Base-by-base conservation (phyloP, 495 filamentous ascomycete species). In the Tuber umbilicatum region DNA sequence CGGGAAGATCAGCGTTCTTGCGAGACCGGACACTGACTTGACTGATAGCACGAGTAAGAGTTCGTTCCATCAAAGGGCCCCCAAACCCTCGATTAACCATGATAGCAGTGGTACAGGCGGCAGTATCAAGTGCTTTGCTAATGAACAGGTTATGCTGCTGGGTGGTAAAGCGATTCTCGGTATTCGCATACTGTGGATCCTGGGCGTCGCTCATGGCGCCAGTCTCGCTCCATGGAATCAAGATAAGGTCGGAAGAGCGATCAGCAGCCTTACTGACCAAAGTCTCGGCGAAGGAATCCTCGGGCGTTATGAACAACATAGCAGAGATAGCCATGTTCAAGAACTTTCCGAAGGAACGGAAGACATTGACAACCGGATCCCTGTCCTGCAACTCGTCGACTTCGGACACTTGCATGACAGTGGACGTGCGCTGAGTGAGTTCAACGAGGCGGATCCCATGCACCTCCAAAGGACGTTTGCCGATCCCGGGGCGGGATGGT, bases 361-460 rank as follows among this genome's bases (percentile, higher is more conserved):
- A 97, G 16, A 92, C 92, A 81, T 97, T 97, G 40, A 97, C 89
- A 0, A 97, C 92, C 7, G 95, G 93, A 79, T 99, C 95, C 84
- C 88, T 88, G 7, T 89, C 84, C 17, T 89, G 88, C 76, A 91
- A 90, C 31, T 94, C 92, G 16, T 94, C 93, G 60, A 89, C 85
- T 75, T 95, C 93, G 0, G 93, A 90, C 9, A 97, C 92, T 79
- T 93, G 91, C 95, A 99, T 99, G 72, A 97, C 94, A 31, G 94
- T 92, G 10, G 95, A 97, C 43, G 91, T 90, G 86, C 95, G 93
- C 75, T 99, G 94, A 0, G 93, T 95, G 37, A 98, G 89, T 81
- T 96, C 93, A 60, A 97, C 84, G 70, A 99, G 86, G 2, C 94
- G 91, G 37, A 97, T 84, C 47, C 94, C 95, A 79, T 97, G 91